Conservation (phyloP, 2,329 filamentous ascomycete genomes). For the Davidsoniella australis region DNA sequence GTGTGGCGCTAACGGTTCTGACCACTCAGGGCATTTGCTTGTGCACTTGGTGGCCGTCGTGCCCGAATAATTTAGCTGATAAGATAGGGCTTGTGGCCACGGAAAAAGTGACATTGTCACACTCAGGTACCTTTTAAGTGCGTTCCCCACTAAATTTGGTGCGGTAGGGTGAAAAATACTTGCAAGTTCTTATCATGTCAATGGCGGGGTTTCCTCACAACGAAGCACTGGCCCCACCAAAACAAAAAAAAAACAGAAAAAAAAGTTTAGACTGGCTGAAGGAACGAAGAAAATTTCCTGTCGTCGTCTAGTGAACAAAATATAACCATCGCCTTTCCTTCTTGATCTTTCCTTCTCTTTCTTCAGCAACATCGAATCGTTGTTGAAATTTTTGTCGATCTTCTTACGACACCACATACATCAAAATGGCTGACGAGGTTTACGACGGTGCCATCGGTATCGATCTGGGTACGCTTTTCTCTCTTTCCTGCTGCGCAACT, state of each 20-base stretch:
- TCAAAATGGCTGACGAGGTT: conserved; percentile 78
- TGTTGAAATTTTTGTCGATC: conserved; percentile 13
- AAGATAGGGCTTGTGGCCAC: conserved; percentile 14
- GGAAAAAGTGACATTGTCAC: conserved; percentile 6
- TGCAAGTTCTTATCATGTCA: conserved; percentile 8
- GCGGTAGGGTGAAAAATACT: conserved; percentile 3
- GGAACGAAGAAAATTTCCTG: conserved; percentile 12
- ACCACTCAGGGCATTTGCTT: conserved; percentile 9
- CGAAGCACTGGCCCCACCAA: conserved; percentile 9
- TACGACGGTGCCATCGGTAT: conserved; percentile 99
- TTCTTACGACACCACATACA: conserved; percentile 13
- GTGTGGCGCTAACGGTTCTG: conserved; percentile 10
- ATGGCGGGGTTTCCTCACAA: conserved; percentile 13
- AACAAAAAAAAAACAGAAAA: conserved; percentile 6
- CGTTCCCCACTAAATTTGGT: conserved; percentile 2
- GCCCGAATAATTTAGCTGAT: conserved; percentile 12
- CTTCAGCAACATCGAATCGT: conserved; percentile 14
- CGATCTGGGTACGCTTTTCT: conserved; percentile 67
- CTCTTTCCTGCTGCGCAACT: conserved; percentile 6
- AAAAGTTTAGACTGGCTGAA: conserved; percentile 13
- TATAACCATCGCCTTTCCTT: conserved; percentile 12
- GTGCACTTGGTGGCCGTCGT: conserved; percentile 8
- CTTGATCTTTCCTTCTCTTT: conserved; percentile 12
- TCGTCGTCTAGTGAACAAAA: conserved; percentile 13
- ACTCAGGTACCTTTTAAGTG: conserved; percentile 6